phyloP scores from a whole-genome alignment of 2,329 filamentous ascomycete genomes.

The Colletotrichum phormii region DNA sequence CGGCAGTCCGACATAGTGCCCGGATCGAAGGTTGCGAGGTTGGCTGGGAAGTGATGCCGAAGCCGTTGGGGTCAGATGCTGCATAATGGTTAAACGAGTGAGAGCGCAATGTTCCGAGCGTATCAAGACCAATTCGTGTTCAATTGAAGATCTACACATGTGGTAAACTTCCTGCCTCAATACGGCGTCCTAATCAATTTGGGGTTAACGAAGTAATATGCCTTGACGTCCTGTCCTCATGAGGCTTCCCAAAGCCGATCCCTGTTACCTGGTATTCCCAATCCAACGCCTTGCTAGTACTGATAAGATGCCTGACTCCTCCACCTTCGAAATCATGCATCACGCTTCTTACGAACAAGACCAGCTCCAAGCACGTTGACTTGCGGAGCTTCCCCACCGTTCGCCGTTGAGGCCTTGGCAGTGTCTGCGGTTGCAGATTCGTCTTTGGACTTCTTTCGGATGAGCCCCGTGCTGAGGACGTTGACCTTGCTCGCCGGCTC shows the following conservation, averaged over 20 bases:
- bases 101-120: neutral
- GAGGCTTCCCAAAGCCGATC: neutral
- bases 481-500: slow-evolving; percentile 49
- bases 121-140: neutral
- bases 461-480: slow-evolving; percentile 59
- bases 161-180: neutral
- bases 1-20: slow-evolving; percentile 60
- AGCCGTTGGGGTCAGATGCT: slow-evolving; percentile 35
- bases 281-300: slow-evolving; percentile 10
- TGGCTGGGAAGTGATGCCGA: slow-evolving; percentile 64
- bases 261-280: neutral
- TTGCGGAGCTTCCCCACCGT: neutral
- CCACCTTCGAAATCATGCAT: slow-evolving; percentile 39
- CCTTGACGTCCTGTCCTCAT: neutral
- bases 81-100: neutral
- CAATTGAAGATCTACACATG: neutral
- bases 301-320: neutral
- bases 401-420: slow-evolving; percentile 32
- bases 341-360: slow-evolving; percentile 63
- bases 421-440: neutral
- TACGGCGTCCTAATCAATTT: neutral
- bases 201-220: neutral
- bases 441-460: slow-evolving; percentile 69
- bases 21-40: slow-evolving; percentile 55
- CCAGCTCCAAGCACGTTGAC: slow-evolving; percentile 56